A percentile compares a stretch with the other conserved stretches of the same genome.
These are phyloP conservation scores for Microdochium nivale DNA, from an alignment of 2,329 filamentous ascomycete genomes.

Conservation along the genomic window DNA sequence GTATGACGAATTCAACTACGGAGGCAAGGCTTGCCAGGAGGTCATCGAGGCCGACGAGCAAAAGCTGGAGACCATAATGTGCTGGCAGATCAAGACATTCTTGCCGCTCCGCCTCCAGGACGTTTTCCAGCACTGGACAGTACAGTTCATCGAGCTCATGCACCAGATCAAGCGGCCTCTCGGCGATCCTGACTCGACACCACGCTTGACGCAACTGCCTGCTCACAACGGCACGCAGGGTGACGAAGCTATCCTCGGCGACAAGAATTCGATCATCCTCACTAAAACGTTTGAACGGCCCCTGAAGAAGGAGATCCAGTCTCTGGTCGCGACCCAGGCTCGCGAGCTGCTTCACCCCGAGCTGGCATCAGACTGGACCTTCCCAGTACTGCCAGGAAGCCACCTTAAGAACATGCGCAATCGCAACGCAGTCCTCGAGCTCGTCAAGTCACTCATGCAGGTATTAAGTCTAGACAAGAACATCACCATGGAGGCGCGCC, in stretches of 20 bases:
- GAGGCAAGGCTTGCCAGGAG: constrained; percentile 81
- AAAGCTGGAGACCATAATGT: constrained; percentile 84
- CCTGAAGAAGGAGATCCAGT: constrained; percentile 77
- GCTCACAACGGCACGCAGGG: constrained; percentile 40
- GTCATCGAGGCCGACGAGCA: constrained; percentile 68
- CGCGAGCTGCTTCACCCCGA: constrained; percentile 85
- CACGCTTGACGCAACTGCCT: constrained; percentile 49
- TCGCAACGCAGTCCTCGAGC: constrained; percentile 73
- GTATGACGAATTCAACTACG: constrained; percentile 99
- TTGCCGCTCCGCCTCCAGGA: constrained; percentile 72
- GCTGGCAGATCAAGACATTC: constrained; percentile 94
- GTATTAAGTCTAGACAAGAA: constrained; percentile 85
- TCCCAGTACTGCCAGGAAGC: constrained; percentile 71
- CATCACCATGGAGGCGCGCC: constrained; percentile 77
- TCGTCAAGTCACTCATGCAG: constrained; percentile 90
- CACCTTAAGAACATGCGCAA: constrained; percentile 41
- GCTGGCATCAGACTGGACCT: constrained; percentile 76
- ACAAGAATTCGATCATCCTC: constrained; percentile 57
- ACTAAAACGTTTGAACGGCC: constrained; percentile 82
- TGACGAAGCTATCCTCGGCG: constrained; percentile 47
- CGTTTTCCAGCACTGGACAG: constrained; percentile 83
- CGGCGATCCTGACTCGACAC: constrained; percentile 40
- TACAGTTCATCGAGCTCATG: constrained; percentile 94
- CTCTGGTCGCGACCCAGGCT: constrained; percentile 76
- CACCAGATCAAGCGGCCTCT: constrained; percentile 70